A percentile compares a stretch with the other conserved stretches of the same genome.
phyloP scores from a whole-genome alignment of 148 eudicot species.

The Nyssa sinensis region DNA sequence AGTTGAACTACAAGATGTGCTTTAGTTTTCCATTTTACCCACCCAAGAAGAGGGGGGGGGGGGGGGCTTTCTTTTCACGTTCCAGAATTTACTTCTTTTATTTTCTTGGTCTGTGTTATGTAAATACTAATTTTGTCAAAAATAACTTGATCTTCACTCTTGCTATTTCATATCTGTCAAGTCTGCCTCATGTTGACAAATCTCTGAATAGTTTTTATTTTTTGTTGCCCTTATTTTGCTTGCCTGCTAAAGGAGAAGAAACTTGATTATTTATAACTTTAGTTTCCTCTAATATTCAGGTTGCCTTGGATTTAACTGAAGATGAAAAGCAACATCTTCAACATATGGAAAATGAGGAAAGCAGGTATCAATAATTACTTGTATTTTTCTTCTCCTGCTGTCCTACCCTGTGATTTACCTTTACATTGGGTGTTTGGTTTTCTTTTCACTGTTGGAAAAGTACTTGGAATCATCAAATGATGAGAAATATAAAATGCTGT shows the following conservation, averaged over 20 bases:
- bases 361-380: constrained; percentile 40
- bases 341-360: constrained; percentile 47
- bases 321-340: constrained; percentile 64
- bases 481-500: background rate
- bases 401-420: background rate
- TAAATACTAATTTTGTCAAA: background rate
- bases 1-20: background rate
- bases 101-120: background rate
- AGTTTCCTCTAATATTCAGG: constrained; percentile 34
- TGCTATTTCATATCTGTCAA: background rate
- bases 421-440: background rate
- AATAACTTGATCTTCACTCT: background rate
- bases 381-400: background rate
- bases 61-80: background rate
- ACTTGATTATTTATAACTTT: background rate
- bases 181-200: background rate
- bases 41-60: no score
- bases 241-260: background rate
- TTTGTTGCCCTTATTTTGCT: background rate
- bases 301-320: constrained; percentile 77
- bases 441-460: background rate
- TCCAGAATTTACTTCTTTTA: background rate
- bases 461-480: background rate
- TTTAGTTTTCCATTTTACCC: background rate
- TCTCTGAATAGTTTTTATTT: background rate